phyloP scores from a whole-genome alignment of 2,329 filamentous ascomycete genomes.

The Hortaea sp. region DNA sequence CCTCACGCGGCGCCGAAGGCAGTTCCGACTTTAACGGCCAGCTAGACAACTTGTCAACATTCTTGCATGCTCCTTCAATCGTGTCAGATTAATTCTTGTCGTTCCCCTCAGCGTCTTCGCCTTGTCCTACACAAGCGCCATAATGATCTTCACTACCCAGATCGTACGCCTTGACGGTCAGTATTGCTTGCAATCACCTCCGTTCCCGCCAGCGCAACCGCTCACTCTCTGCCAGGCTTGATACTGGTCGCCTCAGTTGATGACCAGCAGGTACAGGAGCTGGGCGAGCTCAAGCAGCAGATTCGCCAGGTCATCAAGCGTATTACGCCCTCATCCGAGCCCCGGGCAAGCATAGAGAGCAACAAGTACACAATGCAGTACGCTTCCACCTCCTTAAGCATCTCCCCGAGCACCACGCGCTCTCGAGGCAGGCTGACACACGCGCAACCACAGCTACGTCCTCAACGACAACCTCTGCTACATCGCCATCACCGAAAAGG shows the following conservation, averaged over 20 bases:
- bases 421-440: neutral
- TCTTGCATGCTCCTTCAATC: neutral
- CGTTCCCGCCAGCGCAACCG: neutral
- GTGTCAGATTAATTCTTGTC: neutral
- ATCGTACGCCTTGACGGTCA: slow-evolving; percentile 86
- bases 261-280: slow-evolving; percentile 68
- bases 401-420: neutral
- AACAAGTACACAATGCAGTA: slow-evolving; percentile 79
- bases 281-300: slow-evolving; percentile 81
- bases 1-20: neutral
- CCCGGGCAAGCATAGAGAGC: slow-evolving; percentile 85
- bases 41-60: neutral
- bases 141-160: slow-evolving; percentile 55
- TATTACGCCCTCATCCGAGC: slow-evolving; percentile 77
- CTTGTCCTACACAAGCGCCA: neutral
- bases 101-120: neutral
- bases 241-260: slow-evolving; percentile 93
- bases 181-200: slow-evolving; percentile 16
- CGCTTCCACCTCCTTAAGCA: slow-evolving; percentile 18
- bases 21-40: neutral
- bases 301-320: slow-evolving; percentile 83
- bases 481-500: slow-evolving; percentile 83
- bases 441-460: slow-evolving; percentile 54
- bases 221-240: slow-evolving; percentile 52
- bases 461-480: slow-evolving; percentile 78